Base-by-base conservation (phyloP, 805 yeast genomes). In the Nakazawaea populi region DNA sequence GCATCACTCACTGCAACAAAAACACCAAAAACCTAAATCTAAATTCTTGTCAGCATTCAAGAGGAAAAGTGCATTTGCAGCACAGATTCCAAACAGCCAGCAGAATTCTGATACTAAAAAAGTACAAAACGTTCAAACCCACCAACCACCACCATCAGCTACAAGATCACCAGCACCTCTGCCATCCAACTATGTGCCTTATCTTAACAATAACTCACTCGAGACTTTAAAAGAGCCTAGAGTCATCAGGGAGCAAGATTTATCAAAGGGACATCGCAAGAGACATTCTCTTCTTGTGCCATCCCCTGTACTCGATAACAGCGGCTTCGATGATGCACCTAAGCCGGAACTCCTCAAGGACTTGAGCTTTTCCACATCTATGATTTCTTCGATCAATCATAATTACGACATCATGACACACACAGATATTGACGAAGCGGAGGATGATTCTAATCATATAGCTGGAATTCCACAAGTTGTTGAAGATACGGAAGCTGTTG, bases 381-480 rank as follows among this genome's bases (percentile, higher is more conserved):
- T 50, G 53, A 27, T 50, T 11, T 50, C 53, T 5, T 51, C 53
- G 18, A 51, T 51, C 28, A 39, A 46, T 36, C 53, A 46, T 34
- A 51, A 51, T 42, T 51, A 46, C 18, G 47, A 42, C 35, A 35
- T 50, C 32, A 28, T 50, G 30, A 34, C 39, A 12, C 39, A 30
- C n/a, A 28, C 45, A 8, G 43, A 44, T 28, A 44, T 37, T 37
- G 40, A 37, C 6, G 40, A 37, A 37, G 18, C 7, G 18, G 40
- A 37, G 10, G 35, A 32, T 1, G 35, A 2, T 9, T 11, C 35
- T 9, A 8, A 32, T 32, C 11, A 11, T 9, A 32, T 36, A 38
- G 46, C 18, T 8, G 47, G 36, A 27, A 31, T 11, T 11, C 31
- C 38, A 24, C 28, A 35, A 12, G 32, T 4, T n/a, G 34, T 8